Base-by-base conservation (phyloP, 148 eudicot species). In the Fallopia convolvulus region DNA sequence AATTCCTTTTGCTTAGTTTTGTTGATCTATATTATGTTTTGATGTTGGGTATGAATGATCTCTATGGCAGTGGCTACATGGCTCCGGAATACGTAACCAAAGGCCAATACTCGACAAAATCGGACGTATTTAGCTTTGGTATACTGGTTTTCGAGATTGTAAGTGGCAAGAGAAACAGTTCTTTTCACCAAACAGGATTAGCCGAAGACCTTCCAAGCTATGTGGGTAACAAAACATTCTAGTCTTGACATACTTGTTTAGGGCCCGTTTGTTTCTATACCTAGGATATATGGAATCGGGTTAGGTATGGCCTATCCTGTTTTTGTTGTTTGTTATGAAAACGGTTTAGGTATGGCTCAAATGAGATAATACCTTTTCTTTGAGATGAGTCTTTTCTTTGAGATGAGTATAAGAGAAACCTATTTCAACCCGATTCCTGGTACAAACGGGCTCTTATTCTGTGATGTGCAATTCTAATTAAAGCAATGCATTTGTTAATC, bases 51-150 rank as follows among this genome's bases (percentile, higher is more conserved):
- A 21, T 58, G 32, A 58, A 58, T 58, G 12, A 30, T 58, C 17
- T 32, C 5, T 12, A 10, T 1, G 3, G 11, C 52, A 85, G 85
- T 44, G 88, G 85, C 6, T 82, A 85, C 49, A 82, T 82, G 83
- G 72, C 83, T 5, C 85, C 82, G 13, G 84, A 83, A 60, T 85
- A 85, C 72, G 84, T 80, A 26, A 85, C 80, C 75, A 77, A 85
- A 1, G 83, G 82, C 3, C 55, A 80, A 61, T 85, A 82, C 58
- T 85, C 85, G 8, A 52, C 61, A 0, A 85, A 85, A 68, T 83
- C 82, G 0, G 84, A 85, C 39, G 86, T 80, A 0, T 83, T 75
- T 30, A 83, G 86, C 65, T 86, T 81, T 60, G 88, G 84, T 0
- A 77, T 86, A 32, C 46, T 83, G 17, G 77, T 83, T 17, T 66